These are phyloP conservation scores for Wallacemonas sp. DNA, from an alignment of 208 protist genomes.

Conservation along the genomic window DNA sequence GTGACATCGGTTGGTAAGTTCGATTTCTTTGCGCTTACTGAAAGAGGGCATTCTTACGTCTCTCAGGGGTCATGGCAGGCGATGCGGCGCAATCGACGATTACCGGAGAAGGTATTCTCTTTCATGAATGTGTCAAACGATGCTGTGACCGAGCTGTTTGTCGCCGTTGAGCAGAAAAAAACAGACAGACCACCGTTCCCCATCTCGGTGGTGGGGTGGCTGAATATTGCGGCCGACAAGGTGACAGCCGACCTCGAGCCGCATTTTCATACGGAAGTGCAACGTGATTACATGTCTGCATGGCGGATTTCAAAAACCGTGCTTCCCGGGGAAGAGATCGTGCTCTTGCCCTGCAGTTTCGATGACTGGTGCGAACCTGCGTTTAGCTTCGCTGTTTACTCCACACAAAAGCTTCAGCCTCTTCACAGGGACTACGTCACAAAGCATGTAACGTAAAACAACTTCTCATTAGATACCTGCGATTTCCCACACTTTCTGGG, in stretches of 20 bases:
- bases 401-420: background rate
- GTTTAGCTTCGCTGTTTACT: slow-evolving; percentile 15
- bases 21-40: slow-evolving; percentile 21
- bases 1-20: slow-evolving; percentile 19
- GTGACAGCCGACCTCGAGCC: slow-evolving; percentile 4
- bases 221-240: background rate
- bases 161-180: slow-evolving; percentile 43
- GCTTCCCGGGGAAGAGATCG: slow-evolving; percentile 14
- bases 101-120: slow-evolving; percentile 28
- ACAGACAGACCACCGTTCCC: slow-evolving; percentile 15
- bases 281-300: slow-evolving; percentile 27
- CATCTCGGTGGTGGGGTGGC: slow-evolving; percentile 34
- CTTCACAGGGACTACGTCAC: background rate
- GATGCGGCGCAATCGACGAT: slow-evolving; percentile 11
- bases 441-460: background rate
- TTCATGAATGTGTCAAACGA: slow-evolving; percentile 27
- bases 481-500: background rate
- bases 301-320: slow-evolving; percentile 20
- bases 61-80: slow-evolving; percentile 31
- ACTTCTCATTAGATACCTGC: background rate
- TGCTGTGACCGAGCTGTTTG: slow-evolving; percentile 18
- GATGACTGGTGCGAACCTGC: slow-evolving; percentile 17
- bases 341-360: slow-evolving; percentile 25
- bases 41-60: slow-evolving; percentile 15
- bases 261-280: slow-evolving; percentile 22